Evolutionary conservation across 176 grass and related monocot genomes (phyloP).

Genomic region (Saccharum officinarum): DNA sequence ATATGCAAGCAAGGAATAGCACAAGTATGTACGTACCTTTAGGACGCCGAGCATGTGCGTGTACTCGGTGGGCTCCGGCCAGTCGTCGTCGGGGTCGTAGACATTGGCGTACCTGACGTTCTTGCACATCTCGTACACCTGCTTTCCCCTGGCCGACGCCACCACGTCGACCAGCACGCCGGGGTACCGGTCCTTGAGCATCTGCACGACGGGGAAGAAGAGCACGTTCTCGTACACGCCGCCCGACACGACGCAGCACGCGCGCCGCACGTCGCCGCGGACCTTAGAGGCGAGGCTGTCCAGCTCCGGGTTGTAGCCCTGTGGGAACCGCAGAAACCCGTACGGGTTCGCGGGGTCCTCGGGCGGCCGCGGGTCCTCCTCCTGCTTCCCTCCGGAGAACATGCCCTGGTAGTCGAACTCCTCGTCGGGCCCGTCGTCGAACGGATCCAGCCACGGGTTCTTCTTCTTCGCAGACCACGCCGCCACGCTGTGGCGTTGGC

Average conservation of each 20-base stretch:
- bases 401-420: conserved; percentile 64
- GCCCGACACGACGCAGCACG: conserved; percentile 80
- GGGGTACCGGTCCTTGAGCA: conserved; percentile 83
- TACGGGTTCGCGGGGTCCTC: conserved; percentile 76
- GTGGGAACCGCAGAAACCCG: conserved; percentile 83
- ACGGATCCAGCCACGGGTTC: conserved; percentile 96
- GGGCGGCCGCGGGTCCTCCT: conserved; percentile 79
- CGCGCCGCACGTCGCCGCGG: conserved; percentile 84
- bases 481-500: neutral
- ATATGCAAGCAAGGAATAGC: neutral
- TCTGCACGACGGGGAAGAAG: conserved; percentile 88
- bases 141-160: conserved; percentile 71
- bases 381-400: conserved; percentile 82
- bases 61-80: conserved; percentile 81
- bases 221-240: conserved; percentile 97
- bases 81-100: conserved; percentile 75
- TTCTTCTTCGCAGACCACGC: conserved; percentile 57
- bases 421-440: conserved; percentile 73
- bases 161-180: conserved; percentile 82
- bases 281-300: conserved; percentile 78
- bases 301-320: conserved; percentile 84
- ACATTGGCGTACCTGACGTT: conserved; percentile 75
- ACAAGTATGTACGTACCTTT: conserved; percentile 46
- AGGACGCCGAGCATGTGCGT: conserved; percentile 74
- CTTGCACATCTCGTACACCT: conserved; percentile 95